A percentile compares a stretch with the other conserved stretches of the same genome.
phyloP scores from a whole-genome alignment of 2,329 filamentous ascomycete genomes.

The Colletotrichum higginsianum region DNA sequence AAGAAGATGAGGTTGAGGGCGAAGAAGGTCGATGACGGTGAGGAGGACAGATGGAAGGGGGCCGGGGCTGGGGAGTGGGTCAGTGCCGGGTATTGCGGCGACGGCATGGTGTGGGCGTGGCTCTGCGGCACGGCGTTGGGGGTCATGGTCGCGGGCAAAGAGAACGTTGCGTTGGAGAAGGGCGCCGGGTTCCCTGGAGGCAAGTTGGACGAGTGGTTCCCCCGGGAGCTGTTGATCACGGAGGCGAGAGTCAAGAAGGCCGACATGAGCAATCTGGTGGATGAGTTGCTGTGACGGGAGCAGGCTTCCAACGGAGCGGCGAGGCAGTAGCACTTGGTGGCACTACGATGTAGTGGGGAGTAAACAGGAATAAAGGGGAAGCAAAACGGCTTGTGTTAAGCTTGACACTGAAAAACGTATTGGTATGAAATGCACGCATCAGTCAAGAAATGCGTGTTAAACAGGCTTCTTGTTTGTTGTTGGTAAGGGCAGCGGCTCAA shows the following conservation, averaged over 20 bases:
- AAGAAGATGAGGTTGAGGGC: not conserved
- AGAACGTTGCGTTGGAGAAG: conserved; percentile 49
- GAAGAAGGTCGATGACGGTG: conserved; percentile 1
- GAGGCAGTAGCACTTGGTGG: too few species aligned
- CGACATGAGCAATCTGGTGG: conserved; percentile 53
- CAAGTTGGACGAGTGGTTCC: conserved; percentile 58
- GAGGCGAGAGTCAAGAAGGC: conserved; percentile 53
- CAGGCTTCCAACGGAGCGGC: not conserved
- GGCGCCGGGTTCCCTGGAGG: conserved; percentile 55
- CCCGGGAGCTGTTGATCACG: conserved; percentile 53
- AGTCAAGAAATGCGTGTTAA: too few species aligned
- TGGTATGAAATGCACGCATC: too few species aligned
- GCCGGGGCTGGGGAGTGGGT: conserved; percentile 62
- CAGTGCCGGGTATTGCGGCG: conserved; percentile 65
- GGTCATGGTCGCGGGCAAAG: conserved; percentile 60
- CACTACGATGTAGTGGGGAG: too few species aligned
- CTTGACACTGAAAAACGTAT: too few species aligned
- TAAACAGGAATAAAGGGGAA: too few species aligned
- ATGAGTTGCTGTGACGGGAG: conserved; percentile 37
- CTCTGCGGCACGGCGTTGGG: conserved; percentile 64
- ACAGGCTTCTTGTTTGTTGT: too few species aligned
- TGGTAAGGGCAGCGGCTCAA: too few species aligned
- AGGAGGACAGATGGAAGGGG: not conserved
- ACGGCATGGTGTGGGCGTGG: conserved; percentile 70
- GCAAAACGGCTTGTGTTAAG: too few species aligned